These are phyloP conservation scores for Rhizopogon vinicolor DNA, from an alignment of 768 basidiomycete genomes.

Conservation along the genomic window DNA sequence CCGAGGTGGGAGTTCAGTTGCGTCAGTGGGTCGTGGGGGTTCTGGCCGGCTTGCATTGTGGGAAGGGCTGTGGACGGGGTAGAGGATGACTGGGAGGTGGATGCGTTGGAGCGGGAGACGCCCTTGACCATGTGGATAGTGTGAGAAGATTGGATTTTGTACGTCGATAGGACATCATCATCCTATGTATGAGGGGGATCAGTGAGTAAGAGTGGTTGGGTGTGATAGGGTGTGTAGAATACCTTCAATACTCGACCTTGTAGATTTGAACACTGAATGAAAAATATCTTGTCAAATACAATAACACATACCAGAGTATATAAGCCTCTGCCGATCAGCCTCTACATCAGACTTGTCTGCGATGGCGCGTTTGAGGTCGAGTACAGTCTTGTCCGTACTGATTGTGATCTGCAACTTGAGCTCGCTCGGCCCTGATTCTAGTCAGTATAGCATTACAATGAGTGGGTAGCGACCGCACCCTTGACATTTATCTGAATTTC, in stretches of 20 bases:
- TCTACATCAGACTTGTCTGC: slow-evolving; percentile 81
- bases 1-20: slow-evolving; percentile 75
- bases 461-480: slow-evolving; percentile 33
- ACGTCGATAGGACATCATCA: slow-evolving; percentile 74
- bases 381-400: slow-evolving; percentile 75
- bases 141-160: slow-evolving; percentile 88
- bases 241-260: slow-evolving; percentile 75
- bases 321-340: slow-evolving; percentile 84
- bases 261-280: not conserved
- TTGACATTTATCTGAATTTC: slow-evolving; percentile 70
- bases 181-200: slow-evolving; percentile 42
- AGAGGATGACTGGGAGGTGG: slow-evolving; percentile 36
- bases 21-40: slow-evolving; percentile 81
- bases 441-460: not conserved
- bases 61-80: slow-evolving; percentile 59
- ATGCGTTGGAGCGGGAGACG: slow-evolving; percentile 41
- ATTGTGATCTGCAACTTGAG: slow-evolving; percentile 89
- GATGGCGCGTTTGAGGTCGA: slow-evolving; percentile 88
- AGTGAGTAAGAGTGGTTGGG: slow-evolving; percentile 3
- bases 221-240: not conserved
- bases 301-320: slow-evolving; percentile 72
- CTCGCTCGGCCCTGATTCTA: slow-evolving; percentile 71
- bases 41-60: slow-evolving; percentile 89
- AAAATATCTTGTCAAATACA: not conserved
- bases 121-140: slow-evolving; percentile 96